A percentile compares a stretch with the other conserved stretches of the same genome.
Evolutionary conservation across 768 basidiomycete species (phyloP).

Genomic region (Russula sp.): DNA sequence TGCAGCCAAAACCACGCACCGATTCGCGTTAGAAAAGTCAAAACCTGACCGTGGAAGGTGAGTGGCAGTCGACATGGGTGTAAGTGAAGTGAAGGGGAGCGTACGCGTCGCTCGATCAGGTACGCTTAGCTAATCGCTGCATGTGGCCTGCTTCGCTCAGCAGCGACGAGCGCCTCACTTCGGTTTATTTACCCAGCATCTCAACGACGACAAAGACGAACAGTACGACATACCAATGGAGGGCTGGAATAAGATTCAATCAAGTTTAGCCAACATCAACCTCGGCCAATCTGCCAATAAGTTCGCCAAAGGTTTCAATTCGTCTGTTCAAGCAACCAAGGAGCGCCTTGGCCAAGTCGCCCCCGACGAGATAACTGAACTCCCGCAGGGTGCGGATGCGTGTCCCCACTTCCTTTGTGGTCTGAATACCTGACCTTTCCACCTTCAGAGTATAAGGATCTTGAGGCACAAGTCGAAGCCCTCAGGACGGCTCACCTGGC

Average conservation of each 20-base stretch:
- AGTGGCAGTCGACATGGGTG: conserved; percentile 39
- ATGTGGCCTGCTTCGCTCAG: not conserved
- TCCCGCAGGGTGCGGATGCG: conserved; percentile 59
- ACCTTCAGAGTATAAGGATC: conserved; percentile 82
- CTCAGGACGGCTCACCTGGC: conserved; percentile 69
- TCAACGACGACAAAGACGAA: conserved; percentile 1
- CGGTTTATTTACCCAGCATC: not conserved
- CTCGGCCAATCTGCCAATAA: conserved; percentile 68
- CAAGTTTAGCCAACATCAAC: conserved; percentile 58
- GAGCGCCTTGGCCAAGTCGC: conserved; percentile 87
- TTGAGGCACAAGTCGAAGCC: conserved; percentile 92
- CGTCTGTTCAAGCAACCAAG: conserved; percentile 76
- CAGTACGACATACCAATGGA: conserved; percentile 30
- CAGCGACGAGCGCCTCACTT: too few species aligned
- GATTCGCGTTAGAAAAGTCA: conserved; percentile 67
- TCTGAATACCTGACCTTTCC: not conserved
- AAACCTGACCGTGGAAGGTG: conserved; percentile 50
- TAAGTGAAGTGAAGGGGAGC: not conserved
- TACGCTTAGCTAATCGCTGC: conserved; percentile 1
- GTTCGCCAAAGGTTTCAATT: conserved; percentile 71
- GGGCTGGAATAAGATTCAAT: conserved; percentile 60
- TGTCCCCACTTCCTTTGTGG: not conserved
- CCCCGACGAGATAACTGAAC: conserved; percentile 90
- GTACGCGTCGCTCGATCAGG: conserved; percentile 13
- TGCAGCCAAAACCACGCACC: conserved; percentile 36